Evolutionary conservation across 805 yeast species (phyloP).

Genomic region (Ogataea methanolica): DNA sequence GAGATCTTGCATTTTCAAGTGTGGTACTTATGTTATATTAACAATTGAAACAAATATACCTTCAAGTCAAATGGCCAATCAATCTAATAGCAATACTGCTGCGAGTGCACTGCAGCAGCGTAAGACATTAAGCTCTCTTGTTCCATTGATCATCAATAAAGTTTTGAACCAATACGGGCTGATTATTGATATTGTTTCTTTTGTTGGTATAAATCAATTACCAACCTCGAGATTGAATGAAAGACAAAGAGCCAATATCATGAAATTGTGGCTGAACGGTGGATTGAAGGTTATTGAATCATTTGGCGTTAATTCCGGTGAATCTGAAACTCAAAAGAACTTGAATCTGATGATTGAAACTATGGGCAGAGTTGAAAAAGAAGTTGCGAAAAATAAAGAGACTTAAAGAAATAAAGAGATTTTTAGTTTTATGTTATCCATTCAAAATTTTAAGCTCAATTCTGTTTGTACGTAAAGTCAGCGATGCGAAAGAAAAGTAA

Average conservation of each 20-base stretch:
- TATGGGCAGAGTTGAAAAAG: background rate
- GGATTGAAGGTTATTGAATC: constrained; percentile 38
- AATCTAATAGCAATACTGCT: too few relatives aligned
- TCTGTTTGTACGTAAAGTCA: too few relatives aligned
- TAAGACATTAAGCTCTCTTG: constrained; percentile 54
- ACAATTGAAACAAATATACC: constrained; percentile 53
- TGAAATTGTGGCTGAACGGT: constrained; percentile 51
- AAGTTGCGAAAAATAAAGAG: background rate
- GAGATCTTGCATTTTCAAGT: constrained; percentile 59
- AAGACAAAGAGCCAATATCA: constrained; percentile 68
- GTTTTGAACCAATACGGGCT: constrained; percentile 78
- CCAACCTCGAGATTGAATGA: constrained; percentile 71
- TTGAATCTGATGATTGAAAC: constrained; percentile 48
- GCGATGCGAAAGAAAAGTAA: too few relatives aligned
- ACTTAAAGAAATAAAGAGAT: too few relatives aligned
- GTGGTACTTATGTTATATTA: constrained; percentile 73
- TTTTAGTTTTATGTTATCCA: too few relatives aligned
- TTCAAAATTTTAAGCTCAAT: too few relatives aligned
- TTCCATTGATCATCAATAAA: constrained; percentile 77
- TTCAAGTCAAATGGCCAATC: constrained; percentile 3
- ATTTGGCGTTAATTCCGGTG: constrained; percentile 64
- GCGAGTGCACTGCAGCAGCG: too few relatives aligned
- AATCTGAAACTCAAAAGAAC: constrained; percentile 52
- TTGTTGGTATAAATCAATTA: constrained; percentile 57
- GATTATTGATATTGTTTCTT: constrained; percentile 78